phyloP scores from a whole-genome alignment of 164 flowering plant species.

The Nymphaea thermarum region DNA sequence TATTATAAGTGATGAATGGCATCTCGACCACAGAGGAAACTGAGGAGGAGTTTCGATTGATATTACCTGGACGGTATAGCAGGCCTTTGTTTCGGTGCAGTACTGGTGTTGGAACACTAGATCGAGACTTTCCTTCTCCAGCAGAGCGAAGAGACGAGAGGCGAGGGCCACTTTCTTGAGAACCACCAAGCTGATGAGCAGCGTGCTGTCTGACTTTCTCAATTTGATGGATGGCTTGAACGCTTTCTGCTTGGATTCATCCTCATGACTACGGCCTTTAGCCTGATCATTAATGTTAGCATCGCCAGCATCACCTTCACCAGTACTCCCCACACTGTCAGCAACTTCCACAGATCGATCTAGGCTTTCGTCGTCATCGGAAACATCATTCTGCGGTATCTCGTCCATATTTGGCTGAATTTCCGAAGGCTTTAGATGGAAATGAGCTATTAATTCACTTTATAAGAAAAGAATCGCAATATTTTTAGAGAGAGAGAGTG shows the following conservation, averaged over 20 bases:
- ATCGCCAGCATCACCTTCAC: not conserved
- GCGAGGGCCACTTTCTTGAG: not conserved
- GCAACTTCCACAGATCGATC: not conserved
- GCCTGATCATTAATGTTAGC: not conserved
- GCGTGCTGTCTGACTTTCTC: not conserved
- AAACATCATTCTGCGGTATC: not conserved
- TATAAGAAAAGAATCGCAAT: too few species aligned
- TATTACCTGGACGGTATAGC: not conserved
- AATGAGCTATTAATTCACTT: not conserved
- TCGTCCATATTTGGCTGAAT: not conserved
- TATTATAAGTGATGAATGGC: too few species aligned
- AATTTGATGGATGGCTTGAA: not conserved
- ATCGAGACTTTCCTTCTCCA: not conserved
- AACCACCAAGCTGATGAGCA: not conserved
- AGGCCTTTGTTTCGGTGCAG: not conserved
- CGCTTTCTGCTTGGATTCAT: not conserved
- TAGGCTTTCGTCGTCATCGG: not conserved
- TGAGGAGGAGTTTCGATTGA: too few species aligned
- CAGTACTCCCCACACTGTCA: not conserved
- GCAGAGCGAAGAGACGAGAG: not conserved
- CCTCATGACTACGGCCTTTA: not conserved
- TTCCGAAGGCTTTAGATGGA: not conserved
- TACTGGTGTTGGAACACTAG: not conserved
- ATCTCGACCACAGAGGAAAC: too few species aligned
- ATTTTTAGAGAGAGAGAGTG: too few species aligned